Percentiles rank a stretch among this genome's conserved stretches.
These are phyloP conservation scores for Tylopilus sp. DNA, from an alignment of 768 basidiomycete genomes.

Conservation along the genomic window DNA sequence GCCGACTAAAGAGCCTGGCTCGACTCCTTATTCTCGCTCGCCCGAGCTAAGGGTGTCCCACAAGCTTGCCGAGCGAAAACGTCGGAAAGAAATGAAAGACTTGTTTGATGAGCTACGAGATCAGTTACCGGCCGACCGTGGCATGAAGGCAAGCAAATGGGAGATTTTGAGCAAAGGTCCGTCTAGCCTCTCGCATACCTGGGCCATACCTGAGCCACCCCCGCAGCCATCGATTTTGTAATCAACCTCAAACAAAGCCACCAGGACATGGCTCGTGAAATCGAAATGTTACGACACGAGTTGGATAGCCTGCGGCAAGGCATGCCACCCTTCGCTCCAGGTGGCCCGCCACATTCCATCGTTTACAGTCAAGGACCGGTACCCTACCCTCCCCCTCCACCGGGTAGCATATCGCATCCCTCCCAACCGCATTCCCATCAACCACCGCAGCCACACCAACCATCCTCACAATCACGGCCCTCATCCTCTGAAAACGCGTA, in stretches of 20 bases:
- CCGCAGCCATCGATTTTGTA: slow-evolving; percentile 85
- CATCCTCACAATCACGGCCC: slow-evolving; percentile 49
- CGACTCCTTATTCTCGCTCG: slow-evolving; percentile 90
- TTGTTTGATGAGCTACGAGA: slow-evolving; percentile 95
- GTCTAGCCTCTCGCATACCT: slow-evolving; percentile 11
- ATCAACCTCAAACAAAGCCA: slow-evolving; percentile 70
- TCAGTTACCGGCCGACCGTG: slow-evolving; percentile 86
- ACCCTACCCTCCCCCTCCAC: slow-evolving; percentile 45
- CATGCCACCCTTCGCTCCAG: slow-evolving; percentile 47
- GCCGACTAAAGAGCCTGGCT: slow-evolving; percentile 43
- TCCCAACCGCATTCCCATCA: slow-evolving; percentile 33
- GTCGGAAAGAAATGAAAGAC: slow-evolving; percentile 99
- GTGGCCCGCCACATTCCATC: slow-evolving; percentile 45
- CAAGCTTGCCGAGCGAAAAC: slow-evolving; percentile 94
- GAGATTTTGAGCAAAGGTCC: slow-evolving; percentile 95
- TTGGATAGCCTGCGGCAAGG: slow-evolving; percentile 61
- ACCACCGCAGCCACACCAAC: slow-evolving; percentile 28
- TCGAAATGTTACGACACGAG: slow-evolving; percentile 77
- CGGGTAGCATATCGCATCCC: slow-evolving; percentile 43
- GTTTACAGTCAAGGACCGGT: slow-evolving; percentile 52
- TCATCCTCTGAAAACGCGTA: slow-evolving; percentile 60
- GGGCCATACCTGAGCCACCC: slow-evolving; percentile 1
- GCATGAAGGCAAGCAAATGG: slow-evolving; percentile 98
- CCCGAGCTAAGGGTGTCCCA: slow-evolving; percentile 94
- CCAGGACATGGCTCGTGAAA: slow-evolving; percentile 73